Evolutionary conservation across 129 eudicot genomes (phyloP).

Genomic region (Tanacetum coccineum): DNA sequence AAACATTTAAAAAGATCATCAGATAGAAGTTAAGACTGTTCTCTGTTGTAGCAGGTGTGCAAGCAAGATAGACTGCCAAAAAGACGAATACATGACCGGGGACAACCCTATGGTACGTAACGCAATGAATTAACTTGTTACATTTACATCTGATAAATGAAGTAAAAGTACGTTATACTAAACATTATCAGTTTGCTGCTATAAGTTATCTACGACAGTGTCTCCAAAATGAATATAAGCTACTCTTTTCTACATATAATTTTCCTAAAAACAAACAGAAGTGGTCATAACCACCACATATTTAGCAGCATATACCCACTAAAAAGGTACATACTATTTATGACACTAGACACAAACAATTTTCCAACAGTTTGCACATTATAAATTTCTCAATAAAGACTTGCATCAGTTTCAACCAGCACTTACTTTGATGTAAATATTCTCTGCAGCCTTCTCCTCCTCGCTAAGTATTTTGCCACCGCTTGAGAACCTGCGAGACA

Average conservation of each 20-base stretch:
- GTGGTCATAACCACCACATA: neutral
- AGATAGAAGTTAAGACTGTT: conserved; percentile 1
- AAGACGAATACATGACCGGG: neutral
- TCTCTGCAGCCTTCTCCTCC: conserved; percentile 99
- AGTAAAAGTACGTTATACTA: neutral
- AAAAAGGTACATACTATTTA: neutral
- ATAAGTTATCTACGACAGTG: neutral
- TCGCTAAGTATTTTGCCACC: conserved; percentile 70
- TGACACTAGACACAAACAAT: too few relatives aligned
- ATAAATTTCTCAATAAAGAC: neutral
- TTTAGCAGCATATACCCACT: neutral
- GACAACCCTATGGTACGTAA: neutral
- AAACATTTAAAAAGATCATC: too few relatives aligned
- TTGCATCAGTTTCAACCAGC: conserved; percentile 2
- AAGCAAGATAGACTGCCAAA: neutral
- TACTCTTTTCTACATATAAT: neutral
- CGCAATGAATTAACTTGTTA: neutral
- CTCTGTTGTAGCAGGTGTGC: too few relatives aligned
- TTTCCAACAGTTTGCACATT: too few relatives aligned
- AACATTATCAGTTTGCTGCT: neutral
- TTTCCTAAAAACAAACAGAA: neutral
- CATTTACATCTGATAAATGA: neutral
- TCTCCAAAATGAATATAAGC: conserved; percentile 7
- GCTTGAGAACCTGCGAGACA: conserved; percentile 74
- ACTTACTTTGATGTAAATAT: conserved; percentile 76